These are phyloP conservation scores for Mitragyna speciosa DNA, from an alignment of 257 asterid genomes.

Conservation along the genomic window DNA sequence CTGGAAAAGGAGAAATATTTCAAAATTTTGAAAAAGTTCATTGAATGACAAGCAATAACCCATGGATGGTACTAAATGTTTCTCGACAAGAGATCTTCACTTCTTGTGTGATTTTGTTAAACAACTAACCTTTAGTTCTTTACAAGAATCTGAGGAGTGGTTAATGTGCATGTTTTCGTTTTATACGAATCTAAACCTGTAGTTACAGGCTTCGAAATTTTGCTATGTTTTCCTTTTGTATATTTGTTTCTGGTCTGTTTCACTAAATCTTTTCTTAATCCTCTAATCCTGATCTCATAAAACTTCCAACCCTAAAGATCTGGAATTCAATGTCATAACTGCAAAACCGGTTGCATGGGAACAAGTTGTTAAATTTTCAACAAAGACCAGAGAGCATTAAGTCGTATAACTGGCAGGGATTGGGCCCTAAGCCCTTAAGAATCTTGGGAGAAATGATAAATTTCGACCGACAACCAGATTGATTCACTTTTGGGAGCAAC, in stretches of 20 bases:
- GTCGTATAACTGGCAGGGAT: neutral
- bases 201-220: no score
- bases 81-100: neutral
- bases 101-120: neutral
- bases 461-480: neutral
- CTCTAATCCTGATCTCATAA: neutral
- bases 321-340: neutral
- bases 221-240: no score
- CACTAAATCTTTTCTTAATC: neutral
- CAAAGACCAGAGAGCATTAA: neutral
- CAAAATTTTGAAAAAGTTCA: neutral
- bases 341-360: neutral
- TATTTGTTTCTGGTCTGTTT: no score
- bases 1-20: neutral
- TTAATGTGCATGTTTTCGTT: neutral
- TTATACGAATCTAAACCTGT: no score
- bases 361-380: neutral
- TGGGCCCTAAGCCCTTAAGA: neutral
- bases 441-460: neutral
- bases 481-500: neutral
- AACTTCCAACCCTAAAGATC: neutral
- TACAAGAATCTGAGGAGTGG: neutral
- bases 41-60: neutral
- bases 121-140: neutral
- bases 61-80: neutral